Evolutionary conservation across 768 basidiomycete genomes (phyloP), one percentile per base, ranked within the genome.

Genomic region (Boletus edulis): DNA sequence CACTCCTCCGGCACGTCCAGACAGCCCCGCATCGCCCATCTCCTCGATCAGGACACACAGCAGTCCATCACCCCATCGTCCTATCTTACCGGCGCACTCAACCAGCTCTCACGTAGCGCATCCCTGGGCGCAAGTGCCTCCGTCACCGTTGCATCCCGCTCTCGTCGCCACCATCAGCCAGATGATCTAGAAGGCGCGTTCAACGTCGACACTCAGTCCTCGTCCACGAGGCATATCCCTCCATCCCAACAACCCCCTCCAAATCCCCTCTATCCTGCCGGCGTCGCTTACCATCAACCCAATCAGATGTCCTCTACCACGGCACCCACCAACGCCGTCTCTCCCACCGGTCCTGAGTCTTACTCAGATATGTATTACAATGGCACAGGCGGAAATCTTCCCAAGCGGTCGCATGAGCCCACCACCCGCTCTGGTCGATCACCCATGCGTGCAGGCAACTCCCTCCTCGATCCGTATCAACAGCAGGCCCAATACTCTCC

Each of bases 401-500:
- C 81, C 14, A 87, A 85, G 73, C 78, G 81, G 47, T 65, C 81
- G 9, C 81, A 78, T 59, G 84, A 85, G 62, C 70, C 78, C 45
- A 74, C 80, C 44, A 71, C 75, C 60, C 81, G 79, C 53, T 54
- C 70, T 35, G 76, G 77, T 51, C 81, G 86, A 58, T 89, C 87
- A 18, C 88, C 89, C 42, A 78, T 86, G 60, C 81, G 86, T 47
- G 65, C 78, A 22, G 74, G 74, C 54, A 81, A 80, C 60, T 65
- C 77, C 51, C 75, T 85, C 43, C 76, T 89, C 61, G 88, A 90
- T 69, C 83, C 85, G 31, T 90, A 89, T 67, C 77, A 84, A 51
- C 85, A 82, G 56, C 87, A 88, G 72, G 68, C 80, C 29, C 69
- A 72, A 37, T 87, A 87, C 65, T 84, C 85, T 52, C 83, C 86